Base-by-base conservation (phyloP, 2,329 filamentous ascomycete genomes). In the Thielaviopsis musarum region DNA sequence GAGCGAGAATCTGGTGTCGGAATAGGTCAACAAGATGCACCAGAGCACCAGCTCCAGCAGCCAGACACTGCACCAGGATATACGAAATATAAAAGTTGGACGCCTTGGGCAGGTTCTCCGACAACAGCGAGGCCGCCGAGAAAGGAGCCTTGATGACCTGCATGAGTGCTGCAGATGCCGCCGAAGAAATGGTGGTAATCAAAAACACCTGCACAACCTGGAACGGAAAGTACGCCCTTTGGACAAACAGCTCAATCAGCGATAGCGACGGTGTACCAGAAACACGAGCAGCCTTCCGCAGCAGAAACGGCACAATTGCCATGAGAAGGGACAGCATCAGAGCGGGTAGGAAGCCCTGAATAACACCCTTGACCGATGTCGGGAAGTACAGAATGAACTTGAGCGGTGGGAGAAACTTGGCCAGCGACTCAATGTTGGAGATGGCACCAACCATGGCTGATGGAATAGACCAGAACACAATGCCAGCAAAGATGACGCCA, bases 11-110 rank as follows among this genome's bases (percentile, higher is more conserved):
- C 56, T 69, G 66, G 13, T 75, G 73, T 1, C 73, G 68, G 6
- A 74, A 63, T 0, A 97, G 77, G 17, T 89, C 88, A 15, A 75
- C 73, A 0, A 77, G 69, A 65, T 94, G 88, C 2, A 94, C 76
- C 5, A 97, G 71, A 1, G 87, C 80, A 54, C 84, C 80, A 0
- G 88, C 79, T 3, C 89, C 86, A 62, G 91, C 83, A 1, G 84
- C 85, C 61, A 97, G 71, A 38, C 91, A 94, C 70, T 97, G 93
- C 2, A 98, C 81, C 34, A 97, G 82, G 64, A 98, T 94, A 73
- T 97, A 98, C 0, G 86, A 85, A 30, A 95, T 83, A 70, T 93
- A 95, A 67, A 94, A 90, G 71, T 91, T 95, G 61, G 87, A 88
- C 0, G 87, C 81, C 60, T 79, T 82, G 15, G 90, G 90, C 9